Conservation (phyloP, 345 rosid genomes). For the Noccaea bulbosa region DNA sequence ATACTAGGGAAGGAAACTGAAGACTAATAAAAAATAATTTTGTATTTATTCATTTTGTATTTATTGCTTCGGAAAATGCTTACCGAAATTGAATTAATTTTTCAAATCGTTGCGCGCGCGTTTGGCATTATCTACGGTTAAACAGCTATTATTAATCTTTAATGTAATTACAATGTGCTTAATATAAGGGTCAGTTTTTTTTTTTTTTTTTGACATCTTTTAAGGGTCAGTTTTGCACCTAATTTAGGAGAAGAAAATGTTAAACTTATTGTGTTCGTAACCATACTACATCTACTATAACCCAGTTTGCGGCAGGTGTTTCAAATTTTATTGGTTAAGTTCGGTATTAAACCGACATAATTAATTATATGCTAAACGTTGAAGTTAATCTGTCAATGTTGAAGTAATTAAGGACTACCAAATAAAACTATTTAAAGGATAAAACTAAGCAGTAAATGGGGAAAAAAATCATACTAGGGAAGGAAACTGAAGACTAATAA, state of each 20-base stretch:
- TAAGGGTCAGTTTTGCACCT: constrained; percentile 11
- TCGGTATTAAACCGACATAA: too few relatives aligned
- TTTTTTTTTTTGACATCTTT: too few relatives aligned
- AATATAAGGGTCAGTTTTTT: constrained; percentile 3
- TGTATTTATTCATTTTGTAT: constrained; percentile 40
- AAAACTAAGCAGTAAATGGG: neutral
- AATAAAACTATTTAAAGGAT: constrained; percentile 14
- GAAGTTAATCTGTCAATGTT: too few relatives aligned
- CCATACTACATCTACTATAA: too few relatives aligned
- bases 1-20: constrained; percentile 19
- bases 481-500: constrained; percentile 24
- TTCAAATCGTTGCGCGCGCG: constrained; percentile 10
- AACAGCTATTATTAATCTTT: constrained; percentile 4
- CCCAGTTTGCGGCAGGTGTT: too few relatives aligned
- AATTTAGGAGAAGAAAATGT: neutral
- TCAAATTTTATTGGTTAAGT: too few relatives aligned
- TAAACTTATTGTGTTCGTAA: too few relatives aligned
- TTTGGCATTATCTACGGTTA: constrained; percentile 24
- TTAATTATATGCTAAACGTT: too few relatives aligned
- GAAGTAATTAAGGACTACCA: constrained; percentile 17
- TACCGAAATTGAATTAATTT: constrained; percentile 1
- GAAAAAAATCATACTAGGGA: neutral
- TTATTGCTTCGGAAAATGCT: constrained; percentile 30
- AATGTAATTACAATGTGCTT: constrained; percentile 22
- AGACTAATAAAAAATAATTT: constrained; percentile 18